A percentile compares a stretch with the other conserved stretches of the same genome.
phyloP scores from a whole-genome alignment of 163 green algal genomes.

The Chlorella variabilis region DNA sequence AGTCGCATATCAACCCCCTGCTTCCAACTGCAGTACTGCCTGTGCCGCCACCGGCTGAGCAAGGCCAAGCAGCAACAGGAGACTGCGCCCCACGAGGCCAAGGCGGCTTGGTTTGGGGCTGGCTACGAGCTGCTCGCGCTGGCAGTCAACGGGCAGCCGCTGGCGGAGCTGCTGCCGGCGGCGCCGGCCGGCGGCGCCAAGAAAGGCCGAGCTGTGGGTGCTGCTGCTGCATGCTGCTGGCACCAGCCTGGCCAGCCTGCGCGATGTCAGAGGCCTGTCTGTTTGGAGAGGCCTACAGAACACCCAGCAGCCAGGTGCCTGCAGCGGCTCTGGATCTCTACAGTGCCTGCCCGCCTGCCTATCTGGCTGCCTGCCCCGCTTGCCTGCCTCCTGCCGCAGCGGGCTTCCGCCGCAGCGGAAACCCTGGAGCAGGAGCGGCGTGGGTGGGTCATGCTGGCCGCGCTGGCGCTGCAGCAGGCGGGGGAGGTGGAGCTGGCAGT shows the following conservation, averaged over 20 bases:
- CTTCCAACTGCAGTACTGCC: conserved; percentile 33
- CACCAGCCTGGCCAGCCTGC: too few species aligned
- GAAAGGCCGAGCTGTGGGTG: background rate
- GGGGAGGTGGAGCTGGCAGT: conserved; percentile 20
- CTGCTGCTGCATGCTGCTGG: too few species aligned
- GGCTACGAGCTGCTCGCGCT: conserved; percentile 31
- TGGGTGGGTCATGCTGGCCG: conserved; percentile 8
- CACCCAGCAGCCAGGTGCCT: too few species aligned
- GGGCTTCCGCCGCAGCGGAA: background rate
- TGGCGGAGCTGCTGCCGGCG: background rate
- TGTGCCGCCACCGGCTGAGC: background rate
- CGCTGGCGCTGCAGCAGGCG: conserved; percentile 12
- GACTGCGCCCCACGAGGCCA: background rate
- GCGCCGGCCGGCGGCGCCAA: background rate
- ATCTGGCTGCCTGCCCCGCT: too few species aligned
- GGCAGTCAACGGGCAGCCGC: conserved; percentile 11
- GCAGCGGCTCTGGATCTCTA: too few species aligned
- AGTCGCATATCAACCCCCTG: too few species aligned
- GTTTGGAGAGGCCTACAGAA: too few species aligned
- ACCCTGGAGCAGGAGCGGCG: conserved; percentile 16
- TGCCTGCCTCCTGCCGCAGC: background rate
- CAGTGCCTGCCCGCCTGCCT: too few species aligned
- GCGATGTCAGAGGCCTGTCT: too few species aligned
- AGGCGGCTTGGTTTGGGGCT: conserved; percentile 12
- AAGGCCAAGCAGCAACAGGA: conserved; percentile 20